Evolutionary conservation across 352 stramenopile genomes (phyloP), one percentile per base, ranked within the genome.

Genomic region (Albugo laibachii): DNA sequence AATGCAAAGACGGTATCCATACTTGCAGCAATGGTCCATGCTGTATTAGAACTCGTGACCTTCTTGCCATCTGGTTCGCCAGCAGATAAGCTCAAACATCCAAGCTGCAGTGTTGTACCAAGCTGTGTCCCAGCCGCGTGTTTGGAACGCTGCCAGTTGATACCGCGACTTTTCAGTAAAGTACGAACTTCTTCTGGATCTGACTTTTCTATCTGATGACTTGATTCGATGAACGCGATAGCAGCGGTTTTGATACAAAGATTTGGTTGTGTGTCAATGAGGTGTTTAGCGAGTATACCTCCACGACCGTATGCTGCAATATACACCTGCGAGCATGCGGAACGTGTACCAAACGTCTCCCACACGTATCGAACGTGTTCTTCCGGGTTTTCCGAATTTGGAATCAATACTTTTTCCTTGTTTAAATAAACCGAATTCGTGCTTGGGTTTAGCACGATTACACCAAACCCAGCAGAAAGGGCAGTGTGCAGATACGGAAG

Each of bases 1-100:
- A 89, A 89, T 12, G 77, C 73, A 52, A 89, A 86, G 1, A 86
- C 71, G 2, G 73, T 89, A 24, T 83, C 62, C 71, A 89, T 86
- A 49, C 73, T 85, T 3, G 71, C 71, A 0, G 61, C 69, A 53
- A 86, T 89, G 0, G 77, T 89, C 74, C 74, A 85, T 24, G 77
- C 71, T 13, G 71, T 89, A 52, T 87, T 89, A 0, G 63, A 78
- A 10, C 65, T 80, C 44, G 78, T 81, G 43, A 84, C 70, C 48
- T 88, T 69, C 6, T 54, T 56, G 18, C 59, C 61, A 13, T 63
- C 65, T 5, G 72, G 74, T 56, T 86, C 73, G 16, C 77, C 77
- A 1, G 72, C 71, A 14, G 74, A 87, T 0, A 89, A 62, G 55
- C 73, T 83, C 31, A 85, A 52, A 39, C 77, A 89, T 2, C 71